Evolutionary conservation across 768 basidiomycete genomes (phyloP), one percentile per base, ranked within the genome.

Genomic region (Vararia minispora): DNA sequence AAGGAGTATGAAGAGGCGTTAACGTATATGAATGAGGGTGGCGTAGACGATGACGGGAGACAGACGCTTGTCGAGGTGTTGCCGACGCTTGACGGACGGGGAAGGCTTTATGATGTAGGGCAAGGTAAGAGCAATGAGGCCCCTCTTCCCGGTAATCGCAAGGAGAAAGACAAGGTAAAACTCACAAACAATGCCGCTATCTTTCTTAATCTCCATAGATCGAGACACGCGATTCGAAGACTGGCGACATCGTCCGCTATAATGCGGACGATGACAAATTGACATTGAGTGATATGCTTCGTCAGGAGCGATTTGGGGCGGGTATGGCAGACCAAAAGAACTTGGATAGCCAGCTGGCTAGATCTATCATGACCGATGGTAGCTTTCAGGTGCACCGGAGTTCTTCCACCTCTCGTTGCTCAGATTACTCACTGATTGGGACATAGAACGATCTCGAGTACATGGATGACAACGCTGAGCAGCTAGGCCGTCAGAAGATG

Each of bases 401-500:
- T 41, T 33, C 5, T 5, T 26, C 28, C 11, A 20, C 8, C 10
- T 24, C 18, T 16, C 43, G 37, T 14, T 28, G 24, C 20, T 35
- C 22, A 40, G 12, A 37, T 11, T 11, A 28, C 40, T 28, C 8
- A 9, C 39, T n/a, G n/a, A n/a, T n/a, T n/a, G n/a, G n/a, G n/a
- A n/a, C n/a, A n/a, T n/a, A 90, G 83, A 81, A 83, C 47, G 76
- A 92, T 50, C 63, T 92, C 23, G 95, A 97, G 32, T 98, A 98
- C 49, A 81, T 95, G 45, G 95, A 99, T 48, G 95, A 98, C 46
- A 94, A 97, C 55, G 91, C 90, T 1, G 94, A 94, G 52, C 81
- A 79, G 48, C 69, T 98, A 0, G 88, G 86, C 27, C 68, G 92
- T 40, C 79, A 89, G 58, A 98, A 94, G 61, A 91, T 97, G 87